Evolutionary conservation across 192 early-diverging fungal species (phyloP).

Genomic region (Ambispora gerdemannii): DNA sequence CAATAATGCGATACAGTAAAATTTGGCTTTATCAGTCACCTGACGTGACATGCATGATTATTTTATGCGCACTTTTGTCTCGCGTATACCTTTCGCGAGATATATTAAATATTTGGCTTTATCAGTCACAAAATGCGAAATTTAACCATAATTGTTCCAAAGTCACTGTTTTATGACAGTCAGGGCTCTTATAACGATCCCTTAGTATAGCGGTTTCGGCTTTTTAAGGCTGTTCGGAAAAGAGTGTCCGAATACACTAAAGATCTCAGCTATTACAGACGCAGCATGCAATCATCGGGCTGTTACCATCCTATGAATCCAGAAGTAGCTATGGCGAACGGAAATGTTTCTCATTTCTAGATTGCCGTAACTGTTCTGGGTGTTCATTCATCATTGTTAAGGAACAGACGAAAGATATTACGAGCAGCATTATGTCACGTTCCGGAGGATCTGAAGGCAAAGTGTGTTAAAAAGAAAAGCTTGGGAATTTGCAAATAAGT

Average conservation of each 20-base stretch:
- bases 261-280: neutral
- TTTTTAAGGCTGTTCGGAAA: too few relatives aligned
- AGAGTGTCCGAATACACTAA: neutral
- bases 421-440: neutral
- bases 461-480: neutral
- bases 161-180: too few relatives aligned
- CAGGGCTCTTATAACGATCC: too few relatives aligned
- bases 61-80: too few relatives aligned
- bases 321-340: neutral
- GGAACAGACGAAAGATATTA: neutral
- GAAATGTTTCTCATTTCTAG: neutral
- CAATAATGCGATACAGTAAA: too few relatives aligned
- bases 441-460: neutral
- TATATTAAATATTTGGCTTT: too few relatives aligned
- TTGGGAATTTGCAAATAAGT: neutral
- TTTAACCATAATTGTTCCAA: too few relatives aligned
- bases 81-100: too few relatives aligned
- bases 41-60: too few relatives aligned
- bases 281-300: neutral
- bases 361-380: neutral
- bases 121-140: too few relatives aligned
- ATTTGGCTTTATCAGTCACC: too few relatives aligned
- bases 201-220: too few relatives aligned
- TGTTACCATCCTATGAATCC: neutral
- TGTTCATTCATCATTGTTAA: neutral